Percentiles rank a stretch among this genome's conserved stretches.
phyloP scores from a whole-genome alignment of 169 alveolate genomes.

The Plasmodium sp. region DNA sequence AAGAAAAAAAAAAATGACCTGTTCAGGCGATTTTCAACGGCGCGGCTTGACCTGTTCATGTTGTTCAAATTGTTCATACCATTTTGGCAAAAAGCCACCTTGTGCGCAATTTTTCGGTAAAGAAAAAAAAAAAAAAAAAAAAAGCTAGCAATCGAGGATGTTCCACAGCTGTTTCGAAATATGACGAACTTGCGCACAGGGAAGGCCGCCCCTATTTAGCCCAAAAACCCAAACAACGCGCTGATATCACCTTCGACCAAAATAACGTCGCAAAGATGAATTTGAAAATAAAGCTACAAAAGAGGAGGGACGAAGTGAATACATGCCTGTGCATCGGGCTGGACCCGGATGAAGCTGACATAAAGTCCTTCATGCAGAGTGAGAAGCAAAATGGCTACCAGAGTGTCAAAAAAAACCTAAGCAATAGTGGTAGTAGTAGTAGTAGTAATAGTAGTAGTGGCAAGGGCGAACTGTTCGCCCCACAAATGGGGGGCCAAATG shows the following conservation, averaged over 20 bases:
- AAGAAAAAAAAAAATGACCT: neutral
- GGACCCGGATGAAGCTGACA: conserved; percentile 83
- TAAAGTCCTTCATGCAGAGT: conserved; percentile 77
- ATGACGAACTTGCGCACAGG: neutral
- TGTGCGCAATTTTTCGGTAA: neutral
- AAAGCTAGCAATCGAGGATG: neutral
- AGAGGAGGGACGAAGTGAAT: conserved; percentile 40
- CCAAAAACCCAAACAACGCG: neutral
- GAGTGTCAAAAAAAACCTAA: conserved; percentile 38
- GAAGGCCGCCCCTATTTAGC: neutral
- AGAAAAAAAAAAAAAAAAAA: neutral
- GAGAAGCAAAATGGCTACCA: conserved; percentile 72
- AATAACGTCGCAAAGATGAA: neutral
- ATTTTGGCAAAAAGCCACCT: neutral
- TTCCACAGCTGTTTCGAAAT: neutral
- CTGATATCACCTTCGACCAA: neutral
- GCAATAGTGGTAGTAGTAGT: neutral
- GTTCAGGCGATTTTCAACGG: conserved; percentile 1
- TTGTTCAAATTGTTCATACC: neutral
- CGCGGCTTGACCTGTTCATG: neutral
- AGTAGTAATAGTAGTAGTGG: neutral
- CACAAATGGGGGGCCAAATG: conserved; percentile 37
- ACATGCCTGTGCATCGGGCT: conserved; percentile 83
- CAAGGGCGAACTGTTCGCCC: conserved; percentile 8
- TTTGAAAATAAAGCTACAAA: conserved; percentile 45